Percentiles rank a stretch among this genome's conserved stretches.
These are phyloP conservation scores for Reutealis trisperma DNA, from an alignment of 345 rosid species.

Conservation along the genomic window DNA sequence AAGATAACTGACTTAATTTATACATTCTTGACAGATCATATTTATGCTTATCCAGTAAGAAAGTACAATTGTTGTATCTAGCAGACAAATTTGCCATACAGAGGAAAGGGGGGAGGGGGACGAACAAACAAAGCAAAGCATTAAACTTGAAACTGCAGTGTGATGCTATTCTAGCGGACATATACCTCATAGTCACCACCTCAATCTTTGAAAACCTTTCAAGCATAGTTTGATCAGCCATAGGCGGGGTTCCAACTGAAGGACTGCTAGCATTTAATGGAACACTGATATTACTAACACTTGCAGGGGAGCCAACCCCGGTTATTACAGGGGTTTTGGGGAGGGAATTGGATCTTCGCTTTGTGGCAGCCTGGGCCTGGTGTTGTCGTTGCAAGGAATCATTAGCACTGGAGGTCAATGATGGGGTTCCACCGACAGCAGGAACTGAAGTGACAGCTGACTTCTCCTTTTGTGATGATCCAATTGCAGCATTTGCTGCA, in stretches of 20 bases:
- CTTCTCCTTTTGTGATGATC: conserved; percentile 77
- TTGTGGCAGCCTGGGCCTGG: conserved; percentile 62
- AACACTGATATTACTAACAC: conserved; percentile 71
- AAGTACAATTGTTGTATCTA: neutral
- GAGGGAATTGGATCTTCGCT: conserved; percentile 75
- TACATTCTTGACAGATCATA: neutral
- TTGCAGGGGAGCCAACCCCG: conserved; percentile 92
- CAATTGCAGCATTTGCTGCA: conserved; percentile 46
- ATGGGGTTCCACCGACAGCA: conserved; percentile 60
- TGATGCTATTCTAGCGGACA: conserved; percentile 7
- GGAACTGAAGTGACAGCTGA: conserved; percentile 59
- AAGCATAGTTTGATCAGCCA: conserved; percentile 64
- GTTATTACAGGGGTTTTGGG: conserved; percentile 70
- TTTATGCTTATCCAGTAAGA: neutral
- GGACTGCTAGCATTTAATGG: conserved; percentile 78
- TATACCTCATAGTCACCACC: conserved; percentile 65
- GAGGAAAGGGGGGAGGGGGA: neutral
- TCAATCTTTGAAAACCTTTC: conserved; percentile 88
- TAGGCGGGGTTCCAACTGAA: conserved; percentile 67
- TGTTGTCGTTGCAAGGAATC: conserved; percentile 75
- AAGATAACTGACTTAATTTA: no score
- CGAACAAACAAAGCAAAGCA: neutral
- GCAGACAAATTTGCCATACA: neutral
- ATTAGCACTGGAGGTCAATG: conserved; percentile 77
- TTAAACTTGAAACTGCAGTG: conserved; percentile 1